These are phyloP conservation scores for Ophiostoma ips DNA, from an alignment of 2,329 filamentous ascomycete genomes.

Conservation along the genomic window DNA sequence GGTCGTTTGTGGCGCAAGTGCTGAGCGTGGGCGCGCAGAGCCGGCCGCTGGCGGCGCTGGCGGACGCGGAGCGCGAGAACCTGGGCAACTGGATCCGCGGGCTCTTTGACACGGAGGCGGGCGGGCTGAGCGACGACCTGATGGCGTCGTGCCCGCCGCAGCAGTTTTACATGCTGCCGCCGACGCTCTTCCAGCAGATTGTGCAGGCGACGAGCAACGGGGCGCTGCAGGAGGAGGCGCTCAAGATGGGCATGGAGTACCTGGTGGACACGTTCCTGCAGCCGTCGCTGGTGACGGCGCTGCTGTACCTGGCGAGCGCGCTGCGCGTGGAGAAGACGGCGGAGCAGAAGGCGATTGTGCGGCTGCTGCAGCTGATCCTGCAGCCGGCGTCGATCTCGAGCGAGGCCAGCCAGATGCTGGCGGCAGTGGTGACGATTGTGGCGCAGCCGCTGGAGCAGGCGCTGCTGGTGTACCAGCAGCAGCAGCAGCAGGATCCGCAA, in stretches of 20 bases:
- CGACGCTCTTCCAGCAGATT: constrained; percentile 63
- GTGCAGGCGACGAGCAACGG: constrained; percentile 55
- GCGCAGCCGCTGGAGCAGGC: constrained; percentile 55
- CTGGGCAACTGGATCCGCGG: constrained; percentile 64
- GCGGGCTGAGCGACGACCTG: constrained; percentile 63
- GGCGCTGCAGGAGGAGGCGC: constrained; percentile 50
- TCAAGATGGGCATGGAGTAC: constrained; percentile 67
- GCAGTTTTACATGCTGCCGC: constrained; percentile 67
- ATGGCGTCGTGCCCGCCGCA: constrained; percentile 73
- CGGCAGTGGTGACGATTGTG: constrained; percentile 56
- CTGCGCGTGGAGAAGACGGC: constrained; percentile 50
- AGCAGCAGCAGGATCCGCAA: constrained; percentile 50
- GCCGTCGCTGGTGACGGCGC: constrained; percentile 62
- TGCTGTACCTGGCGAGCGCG: constrained; percentile 57
- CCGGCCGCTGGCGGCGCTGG: constrained; percentile 44
- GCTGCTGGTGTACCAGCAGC: constrained; percentile 51
- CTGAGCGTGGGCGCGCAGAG: constrained; percentile 45
- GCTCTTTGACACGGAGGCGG: constrained; percentile 60
- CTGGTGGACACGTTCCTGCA: constrained; percentile 67
- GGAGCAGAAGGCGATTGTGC: constrained; percentile 54
- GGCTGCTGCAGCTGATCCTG: constrained; percentile 60
- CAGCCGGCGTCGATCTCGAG: constrained; percentile 52
- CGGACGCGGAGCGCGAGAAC: constrained; percentile 49
- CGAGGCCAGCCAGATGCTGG: constrained; percentile 58
- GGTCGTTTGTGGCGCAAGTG: constrained; percentile 57